Base-by-base conservation (phyloP, 768 basidiomycete species). In the Suillus decipiens region DNA sequence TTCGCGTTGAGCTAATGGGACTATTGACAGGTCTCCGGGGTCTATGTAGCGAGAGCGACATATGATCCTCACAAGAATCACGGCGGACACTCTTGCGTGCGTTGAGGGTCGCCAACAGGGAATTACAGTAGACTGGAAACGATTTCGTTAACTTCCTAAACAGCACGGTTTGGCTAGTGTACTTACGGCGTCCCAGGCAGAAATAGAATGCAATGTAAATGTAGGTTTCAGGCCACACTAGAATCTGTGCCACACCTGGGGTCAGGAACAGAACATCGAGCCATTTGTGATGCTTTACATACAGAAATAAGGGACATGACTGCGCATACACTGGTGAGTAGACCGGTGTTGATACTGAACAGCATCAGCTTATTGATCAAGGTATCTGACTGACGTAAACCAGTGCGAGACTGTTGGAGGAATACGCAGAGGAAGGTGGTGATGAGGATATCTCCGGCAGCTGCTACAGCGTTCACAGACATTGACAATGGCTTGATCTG, bases 201-300 rank as follows among this genome's bases (percentile, higher is more conserved):
- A 85, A 84, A 68, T 80, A 86, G 72, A 84, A 85, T 1, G 79
- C 77, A 60, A 85, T 82, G 60, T 85, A 86, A 56, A 84, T 68
- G 73, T 84, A 84, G 0, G 82, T 82, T 2, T 78, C 62, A 0
- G 78, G 80, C 8, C 80, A 79, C 36, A 77, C 74, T n/a, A 72
- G 62, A 66, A 84, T 85, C 83, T 84, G 62, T 14, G 34, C 50
- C 62, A 60, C 22, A 31, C 24, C 17, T 14, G 28, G 5, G n/a
- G 48, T 36, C 19, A 37, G 28, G n/a, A 57, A 24, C 14, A 3
- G 5, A 28, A 1, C 17, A 4, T 10, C 5, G 15, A 61, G 34
- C 15, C 22, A 37, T 33, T 28, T 39, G 53, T 47, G 66, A 56
- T 58, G 19, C 14, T 4, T 28, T 28, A 65, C 58, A 5, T 63